Evolutionary conservation across 805 yeast genomes (phyloP).

Genomic region (Saturnispora besseyi): DNA sequence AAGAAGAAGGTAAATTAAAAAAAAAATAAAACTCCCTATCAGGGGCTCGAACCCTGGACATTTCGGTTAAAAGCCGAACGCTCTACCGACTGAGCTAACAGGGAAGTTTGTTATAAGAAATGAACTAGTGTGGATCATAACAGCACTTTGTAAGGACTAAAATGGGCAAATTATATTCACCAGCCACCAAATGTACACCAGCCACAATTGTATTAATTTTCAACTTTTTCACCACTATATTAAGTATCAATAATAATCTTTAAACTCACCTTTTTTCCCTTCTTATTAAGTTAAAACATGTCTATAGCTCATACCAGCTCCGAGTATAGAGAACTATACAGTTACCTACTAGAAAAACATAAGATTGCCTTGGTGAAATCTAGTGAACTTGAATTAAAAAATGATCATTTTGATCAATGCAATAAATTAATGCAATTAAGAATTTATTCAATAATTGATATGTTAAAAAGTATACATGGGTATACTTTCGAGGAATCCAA

Average conservation of each 20-base stretch:
- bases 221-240: too few species aligned
- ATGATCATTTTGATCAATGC: slow-evolving; percentile 1
- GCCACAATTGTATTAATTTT: too few species aligned
- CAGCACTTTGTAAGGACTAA: too few species aligned
- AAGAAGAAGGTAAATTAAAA: neutral
- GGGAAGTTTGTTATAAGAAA: slow-evolving; percentile 20
- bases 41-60: slow-evolving; percentile 58
- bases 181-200: neutral
- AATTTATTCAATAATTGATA: slow-evolving; percentile 1
- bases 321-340: slow-evolving; percentile 2
- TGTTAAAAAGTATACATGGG: neutral
- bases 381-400: neutral
- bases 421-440: slow-evolving; percentile 3
- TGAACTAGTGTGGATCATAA: too few species aligned
- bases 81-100: slow-evolving; percentile 60
- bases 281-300: neutral
- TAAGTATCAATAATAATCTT: too few species aligned
- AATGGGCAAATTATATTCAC: too few species aligned
- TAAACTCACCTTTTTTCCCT: too few species aligned
- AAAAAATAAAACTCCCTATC: slow-evolving; percentile 35
- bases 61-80: slow-evolving; percentile 60
- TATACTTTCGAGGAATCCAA: neutral
- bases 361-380: neutral
- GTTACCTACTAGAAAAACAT: neutral
- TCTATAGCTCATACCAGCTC: neutral